Base-by-base conservation (phyloP, 2,329 filamentous ascomycete genomes). In the Cordyceps militaris region DNA sequence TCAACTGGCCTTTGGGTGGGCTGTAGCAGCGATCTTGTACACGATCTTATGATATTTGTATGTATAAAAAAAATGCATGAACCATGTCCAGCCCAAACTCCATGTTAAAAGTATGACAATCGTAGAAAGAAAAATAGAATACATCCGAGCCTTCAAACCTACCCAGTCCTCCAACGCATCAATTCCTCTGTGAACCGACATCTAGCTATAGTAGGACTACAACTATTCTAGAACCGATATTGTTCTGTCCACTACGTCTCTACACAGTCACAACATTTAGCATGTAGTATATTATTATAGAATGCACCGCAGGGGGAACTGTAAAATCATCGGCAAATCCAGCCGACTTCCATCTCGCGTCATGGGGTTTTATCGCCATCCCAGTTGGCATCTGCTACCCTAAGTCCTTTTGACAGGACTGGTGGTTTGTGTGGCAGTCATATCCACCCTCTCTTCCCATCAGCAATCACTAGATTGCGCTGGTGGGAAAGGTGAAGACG, bases 321-420 rank as follows among this genome's bases (percentile, higher is more conserved):
- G 50, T 48, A 47, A 57, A 55, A 58, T 58, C 47, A 55, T 54
- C 57, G 57, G 57, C 57, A 58, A 56, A 58, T 54, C 57, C 49
- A 53, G 57, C 57, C 57, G 57, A 58, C 50, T 49, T 54, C 57
- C 49, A 54, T 54, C 50, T 58, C 57, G 50, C 57, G 50, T 54
- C 57, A 58, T 58, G 57, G 57, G 57, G 50, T 58, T 58, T 58
- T 58, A 58, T 58, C 57, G 57, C 57, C 57, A 58, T 58, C 57
- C 57, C 57, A 58, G 57, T 58, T 58, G 57, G 57, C 57, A 58
- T 58, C 49, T 58, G 57, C 50, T 58, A 58, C 26, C 57, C 57
- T 58, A 58, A 55, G 36, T 36, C 57, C 43, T 50, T 32, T 10
- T 58, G 57, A 36, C 34, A 51, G 55, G 47, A 46, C 28, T 51